Conservation (phyloP, 768 basidiomycete genomes). For the Kwoniella dejecticola region DNA sequence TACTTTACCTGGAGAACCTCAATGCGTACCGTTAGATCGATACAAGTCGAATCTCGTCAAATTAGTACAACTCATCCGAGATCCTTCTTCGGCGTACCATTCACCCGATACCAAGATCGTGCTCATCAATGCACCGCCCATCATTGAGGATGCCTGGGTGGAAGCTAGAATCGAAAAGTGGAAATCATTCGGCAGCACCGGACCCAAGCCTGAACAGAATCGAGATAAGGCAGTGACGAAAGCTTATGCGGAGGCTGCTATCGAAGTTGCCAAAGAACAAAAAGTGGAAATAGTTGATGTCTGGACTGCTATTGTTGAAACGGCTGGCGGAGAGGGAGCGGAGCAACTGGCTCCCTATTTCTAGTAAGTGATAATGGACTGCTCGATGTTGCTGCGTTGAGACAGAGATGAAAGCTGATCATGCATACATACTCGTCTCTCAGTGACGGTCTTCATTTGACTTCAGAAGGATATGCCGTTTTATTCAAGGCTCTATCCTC, state of each 20-base stretch:
- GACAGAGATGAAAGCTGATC: too few species aligned
- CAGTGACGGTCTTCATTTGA: slow-evolving; percentile 82
- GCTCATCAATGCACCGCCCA: slow-evolving; percentile 81
- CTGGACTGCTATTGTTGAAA: slow-evolving; percentile 74
- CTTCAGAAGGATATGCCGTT: slow-evolving; percentile 71
- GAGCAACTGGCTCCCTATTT: slow-evolving; percentile 57
- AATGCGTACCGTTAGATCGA: slow-evolving; percentile 72
- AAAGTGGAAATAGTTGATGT: slow-evolving; percentile 70
- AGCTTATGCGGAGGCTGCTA: slow-evolving; percentile 71
- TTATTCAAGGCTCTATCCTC: slow-evolving; percentile 67
- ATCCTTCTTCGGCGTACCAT: slow-evolving; percentile 66
- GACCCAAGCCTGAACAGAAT: slow-evolving; percentile 63
- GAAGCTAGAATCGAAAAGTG: slow-evolving; percentile 62
- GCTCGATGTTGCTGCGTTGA: not conserved
- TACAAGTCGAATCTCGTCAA: slow-evolving; percentile 68
- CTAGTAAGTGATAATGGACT: slow-evolving; percentile 31
- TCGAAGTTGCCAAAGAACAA: slow-evolving; percentile 63
- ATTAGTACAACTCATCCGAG: slow-evolving; percentile 67
- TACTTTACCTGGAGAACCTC: slow-evolving; percentile 64
- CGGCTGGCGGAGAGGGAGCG: slow-evolving; percentile 65
- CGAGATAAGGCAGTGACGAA: slow-evolving; percentile 67
- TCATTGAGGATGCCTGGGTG: slow-evolving; percentile 56
- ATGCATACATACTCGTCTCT: too few species aligned
- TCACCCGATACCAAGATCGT: slow-evolving; percentile 74
- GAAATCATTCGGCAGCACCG: slow-evolving; percentile 61